phyloP scores from a whole-genome alignment of 1,284 basidiomycete genomes.

The Fomitiporia mediterranea region DNA sequence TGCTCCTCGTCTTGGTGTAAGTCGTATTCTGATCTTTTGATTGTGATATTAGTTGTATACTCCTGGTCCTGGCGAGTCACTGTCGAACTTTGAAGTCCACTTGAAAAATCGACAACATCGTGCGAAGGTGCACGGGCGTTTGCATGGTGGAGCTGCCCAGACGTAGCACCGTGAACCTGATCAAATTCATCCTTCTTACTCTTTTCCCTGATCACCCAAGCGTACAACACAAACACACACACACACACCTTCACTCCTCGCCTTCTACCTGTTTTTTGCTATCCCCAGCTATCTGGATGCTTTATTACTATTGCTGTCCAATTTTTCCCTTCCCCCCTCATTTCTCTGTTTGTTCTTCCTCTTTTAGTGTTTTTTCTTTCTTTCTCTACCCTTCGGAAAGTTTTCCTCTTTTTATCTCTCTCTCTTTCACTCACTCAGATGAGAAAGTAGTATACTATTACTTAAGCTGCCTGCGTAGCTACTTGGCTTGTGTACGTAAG shows the following conservation, averaged over 20 bases:
- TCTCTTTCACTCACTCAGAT: no score
- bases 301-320: neutral
- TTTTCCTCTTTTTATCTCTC: neutral
- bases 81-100: constrained; percentile 93
- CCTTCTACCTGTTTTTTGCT: neutral
- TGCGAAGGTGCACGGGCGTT: constrained; percentile 44
- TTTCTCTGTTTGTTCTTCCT: neutral
- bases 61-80: constrained; percentile 84
- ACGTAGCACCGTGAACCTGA: no score
- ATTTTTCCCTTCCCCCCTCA: neutral
- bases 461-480: no score
- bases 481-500: constrained; percentile 2
- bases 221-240: no score
- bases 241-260: neutral
- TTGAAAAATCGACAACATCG: constrained; percentile 74
- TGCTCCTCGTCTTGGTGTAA: neutral
- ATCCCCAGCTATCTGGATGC: constrained; percentile 4
- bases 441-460: no score
- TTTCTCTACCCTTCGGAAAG: neutral
- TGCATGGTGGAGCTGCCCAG: constrained; percentile 5
- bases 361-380: neutral
- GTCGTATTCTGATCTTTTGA: neutral
- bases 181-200: no score
- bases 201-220: no score
- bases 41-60: constrained; percentile 72